Base-by-base conservation (phyloP, 2,329 filamentous ascomycete species). In the Aspergillus caelatus region DNA sequence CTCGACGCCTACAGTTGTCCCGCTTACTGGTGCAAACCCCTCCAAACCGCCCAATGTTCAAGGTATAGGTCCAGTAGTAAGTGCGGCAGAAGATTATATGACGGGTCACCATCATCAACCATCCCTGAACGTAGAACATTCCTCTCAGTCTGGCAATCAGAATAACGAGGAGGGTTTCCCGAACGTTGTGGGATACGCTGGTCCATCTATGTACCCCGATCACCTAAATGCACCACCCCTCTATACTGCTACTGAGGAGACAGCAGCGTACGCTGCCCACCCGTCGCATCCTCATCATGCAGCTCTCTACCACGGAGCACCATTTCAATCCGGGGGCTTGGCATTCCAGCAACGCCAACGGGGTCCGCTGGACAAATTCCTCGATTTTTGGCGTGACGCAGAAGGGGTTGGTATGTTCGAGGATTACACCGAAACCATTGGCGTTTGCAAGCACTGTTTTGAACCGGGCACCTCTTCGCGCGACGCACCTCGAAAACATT, bases 401-500 rank as follows among this genome's bases (percentile, higher is more conserved):
- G 86, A 89, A 65, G 88, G 87, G n/a, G 86, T 89, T 0, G 83
- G 82, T 21, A 84, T 85, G 71, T 89, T 88, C 78, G 88, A 90
- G 74, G 87, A 89, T 71, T 90, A 90, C 70, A 89, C 87, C 1
- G 86, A 90, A 74, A 84, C 85, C 63, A 89, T 89, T 68, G 88
- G 88, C 26, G 84, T 89, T 2, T 90, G 88, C 77, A 87, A 84
- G 66, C 80, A 88, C 68, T 90, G 88, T 72, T 90, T 90, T 70
- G 86, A 89, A 64, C 87, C 87, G 8, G 81, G 83, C 10, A 85
- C 84, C 19, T 83, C 80, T 4, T 82, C 84, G 3, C 73, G 77
- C 63, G 83, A 89, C 71, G 88, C 87, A 0, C 88, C 88, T 7
- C 81, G 88, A 58, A 85, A 84, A 67, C 88, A 90, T 70, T 78